Evolutionary conservation across 2,329 filamentous ascomycete genomes (phyloP).

Genomic region (Alternaria tenuissima): DNA sequence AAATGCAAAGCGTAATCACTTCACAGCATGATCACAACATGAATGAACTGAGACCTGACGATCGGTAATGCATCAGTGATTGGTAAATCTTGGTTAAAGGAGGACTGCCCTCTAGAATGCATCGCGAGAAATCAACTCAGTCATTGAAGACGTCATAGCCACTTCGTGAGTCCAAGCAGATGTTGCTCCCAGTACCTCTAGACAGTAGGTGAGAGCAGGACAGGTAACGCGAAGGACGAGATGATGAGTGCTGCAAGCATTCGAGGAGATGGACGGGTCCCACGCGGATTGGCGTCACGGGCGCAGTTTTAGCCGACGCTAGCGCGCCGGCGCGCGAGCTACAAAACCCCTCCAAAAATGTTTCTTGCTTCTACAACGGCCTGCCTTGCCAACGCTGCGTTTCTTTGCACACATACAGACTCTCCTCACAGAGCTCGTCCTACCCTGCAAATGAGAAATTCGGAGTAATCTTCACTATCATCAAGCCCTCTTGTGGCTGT

Average conservation of each 20-base stretch:
- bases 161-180: neutral
- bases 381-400: slow-evolving; percentile 91
- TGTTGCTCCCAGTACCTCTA: neutral
- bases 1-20: neutral
- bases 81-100: neutral
- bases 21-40: neutral
- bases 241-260: neutral
- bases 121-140: neutral
- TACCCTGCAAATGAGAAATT: slow-evolving; percentile 91
- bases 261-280: neutral
- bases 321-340: slow-evolving; percentile 34
- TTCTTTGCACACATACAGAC: slow-evolving; percentile 89
- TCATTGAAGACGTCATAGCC: neutral
- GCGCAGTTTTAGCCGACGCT: slow-evolving; percentile 26
- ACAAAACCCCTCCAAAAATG: slow-evolving; percentile 49
- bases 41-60: neutral
- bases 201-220: neutral
- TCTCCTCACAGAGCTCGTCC: slow-evolving; percentile 41
- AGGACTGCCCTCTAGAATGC: neutral
- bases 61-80: neutral
- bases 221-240: neutral
- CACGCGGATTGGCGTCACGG: slow-evolving; percentile 11
- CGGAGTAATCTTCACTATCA: slow-evolving; percentile 90
- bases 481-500: slow-evolving; percentile 53
- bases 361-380: slow-evolving; percentile 67